Evolutionary conservation across 192 early-diverging fungal genomes (phyloP).

Genomic region (Podochytrium sp.): DNA sequence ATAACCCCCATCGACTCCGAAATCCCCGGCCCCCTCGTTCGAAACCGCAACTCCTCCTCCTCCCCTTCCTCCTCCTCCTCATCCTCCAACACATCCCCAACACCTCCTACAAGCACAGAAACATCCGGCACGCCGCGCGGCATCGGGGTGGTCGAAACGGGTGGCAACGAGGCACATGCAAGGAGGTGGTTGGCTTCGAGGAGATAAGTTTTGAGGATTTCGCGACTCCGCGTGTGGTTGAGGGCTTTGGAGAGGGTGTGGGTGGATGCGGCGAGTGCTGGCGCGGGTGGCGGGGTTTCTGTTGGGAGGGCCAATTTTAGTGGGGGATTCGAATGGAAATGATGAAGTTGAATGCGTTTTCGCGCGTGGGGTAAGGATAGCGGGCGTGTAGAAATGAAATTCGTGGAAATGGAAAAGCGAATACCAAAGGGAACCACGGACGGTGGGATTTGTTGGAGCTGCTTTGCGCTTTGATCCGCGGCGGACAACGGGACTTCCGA

Average conservation of each 20-base stretch:
- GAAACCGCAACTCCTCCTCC: not conserved
- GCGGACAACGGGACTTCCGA: not conserved
- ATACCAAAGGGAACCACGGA: too few species aligned
- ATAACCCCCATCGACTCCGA: too few species aligned
- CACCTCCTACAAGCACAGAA: too few species aligned
- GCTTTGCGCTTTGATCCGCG: not conserved
- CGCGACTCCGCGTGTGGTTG: constrained; percentile 63
- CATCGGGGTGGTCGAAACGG: not conserved
- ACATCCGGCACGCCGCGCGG: not conserved
- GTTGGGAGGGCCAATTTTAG: too few species aligned
- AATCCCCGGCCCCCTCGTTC: not conserved
- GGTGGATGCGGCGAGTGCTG: too few species aligned
- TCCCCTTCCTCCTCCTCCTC: not conserved
- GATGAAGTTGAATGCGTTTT: too few species aligned
- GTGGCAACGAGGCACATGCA: constrained; percentile 21
- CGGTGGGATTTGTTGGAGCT: not conserved
- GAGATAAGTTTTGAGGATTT: constrained; percentile 75
- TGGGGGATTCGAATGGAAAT: too few species aligned
- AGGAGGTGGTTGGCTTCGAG: constrained; percentile 49
- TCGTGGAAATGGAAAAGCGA: too few species aligned
- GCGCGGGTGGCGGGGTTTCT: too few species aligned
- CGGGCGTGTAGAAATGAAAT: too few species aligned
- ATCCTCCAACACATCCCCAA: not conserved
- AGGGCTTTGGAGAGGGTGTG: constrained; percentile 60
- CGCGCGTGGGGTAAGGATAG: too few species aligned